Percentiles rank a stretch among this genome's conserved stretches.
Evolutionary conservation across 2,329 filamentous ascomycete species (phyloP).

Genomic region (Colletotrichum neosansevieriae): DNA sequence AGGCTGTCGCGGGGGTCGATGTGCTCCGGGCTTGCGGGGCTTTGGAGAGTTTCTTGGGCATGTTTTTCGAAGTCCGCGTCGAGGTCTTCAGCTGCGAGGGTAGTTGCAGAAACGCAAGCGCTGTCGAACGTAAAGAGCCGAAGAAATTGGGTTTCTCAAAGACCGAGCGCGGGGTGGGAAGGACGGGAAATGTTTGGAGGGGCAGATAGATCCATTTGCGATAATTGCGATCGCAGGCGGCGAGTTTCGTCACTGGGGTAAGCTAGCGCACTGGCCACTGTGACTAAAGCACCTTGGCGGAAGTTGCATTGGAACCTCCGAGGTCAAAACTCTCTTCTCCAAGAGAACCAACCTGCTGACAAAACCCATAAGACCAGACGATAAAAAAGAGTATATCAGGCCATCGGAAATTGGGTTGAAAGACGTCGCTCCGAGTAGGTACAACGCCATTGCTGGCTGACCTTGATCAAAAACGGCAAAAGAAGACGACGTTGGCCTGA

Average conservation of each 20-base stretch:
- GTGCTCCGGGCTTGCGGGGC: conserved; percentile 38
- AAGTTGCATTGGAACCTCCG: not conserved
- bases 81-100: too few relatives aligned
- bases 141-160: not conserved
- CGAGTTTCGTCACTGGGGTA: conserved; percentile 17
- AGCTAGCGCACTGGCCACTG: conserved; percentile 11
- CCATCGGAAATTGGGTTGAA: too few relatives aligned
- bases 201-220: conserved; percentile 4
- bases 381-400: not conserved
- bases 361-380: not conserved
- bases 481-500: conserved; percentile 36
- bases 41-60: conserved; percentile 51
- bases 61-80: too few relatives aligned
- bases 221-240: conserved; percentile 12
- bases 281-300: not conserved
- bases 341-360: too few relatives aligned
- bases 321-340: too few relatives aligned
- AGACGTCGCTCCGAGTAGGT: too few relatives aligned
- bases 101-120: not conserved
- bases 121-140: rapidly evolving
- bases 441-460: too few relatives aligned
- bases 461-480: not conserved
- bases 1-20: conserved; percentile 44
- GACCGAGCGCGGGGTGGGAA: not conserved
- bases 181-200: conserved; percentile 3